Percentiles rank a stretch among this genome's conserved stretches.
phyloP scores from a whole-genome alignment of 176 grass and related monocot genomes.

The Themeda triandra region DNA sequence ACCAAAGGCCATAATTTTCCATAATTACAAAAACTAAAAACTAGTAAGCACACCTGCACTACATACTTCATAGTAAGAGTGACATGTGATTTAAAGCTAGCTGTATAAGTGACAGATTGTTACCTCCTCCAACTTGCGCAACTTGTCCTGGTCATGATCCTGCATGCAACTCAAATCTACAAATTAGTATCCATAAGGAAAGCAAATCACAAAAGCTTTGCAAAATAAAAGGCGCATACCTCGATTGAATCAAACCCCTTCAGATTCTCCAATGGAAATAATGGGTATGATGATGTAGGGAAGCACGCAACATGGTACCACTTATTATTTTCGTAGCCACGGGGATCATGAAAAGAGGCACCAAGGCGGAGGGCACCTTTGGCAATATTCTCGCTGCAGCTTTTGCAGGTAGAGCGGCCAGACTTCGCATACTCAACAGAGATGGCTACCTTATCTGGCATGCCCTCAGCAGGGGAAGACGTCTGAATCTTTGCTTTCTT shows the following conservation, averaged over 20 bases:
- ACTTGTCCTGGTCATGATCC: constrained; percentile 13
- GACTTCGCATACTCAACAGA: constrained; percentile 51
- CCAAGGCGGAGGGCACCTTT: constrained; percentile 43
- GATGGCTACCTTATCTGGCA: constrained; percentile 20
- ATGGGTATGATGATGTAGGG: constrained; percentile 20
- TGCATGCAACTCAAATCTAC: not conserved
- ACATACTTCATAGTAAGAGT: not conserved
- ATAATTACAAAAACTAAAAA: not conserved
- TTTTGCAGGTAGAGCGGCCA: constrained; percentile 39
- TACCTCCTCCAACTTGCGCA: constrained; percentile 29
- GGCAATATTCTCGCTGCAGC: constrained; percentile 29
- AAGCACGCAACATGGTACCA: constrained; percentile 77
- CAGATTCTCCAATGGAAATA: constrained; percentile 42
- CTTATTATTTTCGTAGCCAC: constrained; percentile 51
- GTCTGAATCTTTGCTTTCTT: constrained; percentile 47
- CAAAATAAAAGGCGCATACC: constrained; percentile 22
- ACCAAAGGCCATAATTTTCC: not conserved
- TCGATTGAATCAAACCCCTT: constrained; percentile 55
- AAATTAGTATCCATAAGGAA: not conserved
- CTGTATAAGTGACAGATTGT: not conserved
- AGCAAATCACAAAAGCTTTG: not conserved
- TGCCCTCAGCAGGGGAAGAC: constrained; percentile 36
- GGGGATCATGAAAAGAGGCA: constrained; percentile 31
- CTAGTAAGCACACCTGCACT: not conserved
- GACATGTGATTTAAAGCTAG: not conserved